phyloP scores from a whole-genome alignment of 257 asterid species.

The Gentiana straminea region DNA sequence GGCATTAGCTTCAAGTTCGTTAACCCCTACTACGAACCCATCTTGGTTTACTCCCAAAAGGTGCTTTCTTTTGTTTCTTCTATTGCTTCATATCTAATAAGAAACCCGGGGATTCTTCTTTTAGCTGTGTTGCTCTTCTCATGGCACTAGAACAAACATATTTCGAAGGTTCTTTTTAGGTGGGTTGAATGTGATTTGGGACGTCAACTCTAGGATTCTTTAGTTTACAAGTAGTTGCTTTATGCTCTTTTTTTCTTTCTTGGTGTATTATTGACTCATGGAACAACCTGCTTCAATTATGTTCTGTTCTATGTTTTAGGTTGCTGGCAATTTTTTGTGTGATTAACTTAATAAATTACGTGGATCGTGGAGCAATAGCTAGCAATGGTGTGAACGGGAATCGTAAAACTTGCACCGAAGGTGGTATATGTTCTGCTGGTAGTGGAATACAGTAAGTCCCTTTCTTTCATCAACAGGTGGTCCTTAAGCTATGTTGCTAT shows the following conservation, averaged over 20 bases:
- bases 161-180: neutral
- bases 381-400: conserved; percentile 38
- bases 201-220: too few species aligned
- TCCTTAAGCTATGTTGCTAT: too few species aligned
- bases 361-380: conserved; percentile 37
- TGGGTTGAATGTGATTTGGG: too few species aligned
- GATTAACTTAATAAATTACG: conserved; percentile 29
- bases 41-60: conserved; percentile 37
- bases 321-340: conserved; percentile 27
- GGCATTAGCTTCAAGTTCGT: conserved; percentile 8
- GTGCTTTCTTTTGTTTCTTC: conserved; percentile 1
- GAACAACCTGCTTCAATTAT: neutral
- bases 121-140: neutral
- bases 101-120: neutral
- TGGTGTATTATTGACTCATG: neutral
- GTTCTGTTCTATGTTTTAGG: conserved; percentile 13
- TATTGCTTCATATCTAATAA: neutral
- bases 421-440: conserved; percentile 27
- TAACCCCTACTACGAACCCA: conserved; percentile 17
- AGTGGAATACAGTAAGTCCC: conserved; percentile 27
- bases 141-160: neutral
- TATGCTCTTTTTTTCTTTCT: neutral
- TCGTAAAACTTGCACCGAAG: conserved; percentile 15
- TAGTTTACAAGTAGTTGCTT: neutral
- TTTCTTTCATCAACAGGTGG: too few species aligned